Evolutionary conservation across 2,329 filamentous ascomycete species (phyloP).

Genomic region (Neoarthrinium moseri): DNA sequence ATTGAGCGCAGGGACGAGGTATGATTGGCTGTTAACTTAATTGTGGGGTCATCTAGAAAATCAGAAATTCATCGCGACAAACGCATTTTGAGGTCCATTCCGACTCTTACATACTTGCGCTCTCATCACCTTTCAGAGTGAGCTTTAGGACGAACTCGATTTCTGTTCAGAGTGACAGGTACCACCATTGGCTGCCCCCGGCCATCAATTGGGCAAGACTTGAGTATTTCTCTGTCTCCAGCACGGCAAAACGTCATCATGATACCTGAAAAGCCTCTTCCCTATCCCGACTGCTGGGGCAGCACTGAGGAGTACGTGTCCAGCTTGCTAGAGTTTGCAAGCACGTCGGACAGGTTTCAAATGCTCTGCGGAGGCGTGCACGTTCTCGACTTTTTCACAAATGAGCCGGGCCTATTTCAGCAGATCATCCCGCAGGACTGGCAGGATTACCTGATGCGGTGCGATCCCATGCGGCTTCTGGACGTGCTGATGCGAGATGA

Average conservation of each 20-base stretch:
- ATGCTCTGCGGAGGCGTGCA: slow-evolving; percentile 96
- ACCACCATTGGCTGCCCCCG: no score
- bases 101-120: no score
- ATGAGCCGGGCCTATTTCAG: slow-evolving; percentile 78
- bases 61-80: no score
- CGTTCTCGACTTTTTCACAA: slow-evolving; percentile 93
- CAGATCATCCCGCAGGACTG: slow-evolving; percentile 75
- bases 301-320: slow-evolving; percentile 76
- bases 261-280: slow-evolving; percentile 57
- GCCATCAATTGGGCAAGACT: no score
- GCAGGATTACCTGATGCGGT: slow-evolving; percentile 72
- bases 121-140: no score
- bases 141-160: no score
- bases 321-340: slow-evolving; percentile 73
- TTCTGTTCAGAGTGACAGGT: no score
- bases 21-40: no score
- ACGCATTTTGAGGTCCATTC: no score
- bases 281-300: slow-evolving; percentile 67
- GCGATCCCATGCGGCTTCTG: slow-evolving; percentile 72
- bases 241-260: slow-evolving; percentile 29
- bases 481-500: slow-evolving; percentile 81
- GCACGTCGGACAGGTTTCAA: slow-evolving; percentile 73
- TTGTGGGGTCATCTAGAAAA: no score
- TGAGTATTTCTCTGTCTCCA: slow-evolving; percentile 1
- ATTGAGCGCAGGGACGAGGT: no score